Evolutionary conservation across 1,284 basidiomycete species (phyloP), one percentile per base, ranked within the genome.

Genomic region (Ustilago cynodontis): DNA sequence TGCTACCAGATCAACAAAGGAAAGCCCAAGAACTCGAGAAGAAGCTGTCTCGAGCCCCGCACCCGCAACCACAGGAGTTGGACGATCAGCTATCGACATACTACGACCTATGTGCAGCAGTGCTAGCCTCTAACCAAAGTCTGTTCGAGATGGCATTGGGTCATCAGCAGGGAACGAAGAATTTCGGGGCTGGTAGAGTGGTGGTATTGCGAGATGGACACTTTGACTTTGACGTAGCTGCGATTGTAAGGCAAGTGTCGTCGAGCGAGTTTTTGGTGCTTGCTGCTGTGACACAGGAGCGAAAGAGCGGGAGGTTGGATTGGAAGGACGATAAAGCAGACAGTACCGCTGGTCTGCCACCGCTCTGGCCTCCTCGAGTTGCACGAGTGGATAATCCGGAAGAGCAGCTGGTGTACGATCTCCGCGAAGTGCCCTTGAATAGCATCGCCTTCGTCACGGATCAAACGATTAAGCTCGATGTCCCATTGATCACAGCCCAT

Each of bases 1-100:
- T 98, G 60, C 88, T 98, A 22, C 97, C 97, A 1, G 94, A 98
- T 64, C 94, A 98, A 77, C 94, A 98, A 86, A 91, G 92, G 84
- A 91, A 93, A 85, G 92, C 98, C 20, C 59, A 74, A n/a, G 70
- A 78, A 29, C 49, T 90, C 71, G 94, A 98, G 86, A 92, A 89
- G 84, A 87, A 87, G 54, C 88, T 98, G 2, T 88, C 90, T 1
- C 87, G 88, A 11, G 87, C 97, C 59, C 89, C 90, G 8, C 91
- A 90, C 76, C 88, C 97, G 2, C 41, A 63, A 16, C 88, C 90
- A 1, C 94, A 79, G 13, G 84, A 86, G 41, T 58, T 72, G 59
- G 83, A 87, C 13, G 86, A 88, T 10, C 92, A 93, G 78, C 93
- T 99, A 50, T 89, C 91, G 53, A 86, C 86, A 7, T 93, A 90